Conservation (phyloP, 1,139 yeast genomes). For the Kazachstania sp. region DNA sequence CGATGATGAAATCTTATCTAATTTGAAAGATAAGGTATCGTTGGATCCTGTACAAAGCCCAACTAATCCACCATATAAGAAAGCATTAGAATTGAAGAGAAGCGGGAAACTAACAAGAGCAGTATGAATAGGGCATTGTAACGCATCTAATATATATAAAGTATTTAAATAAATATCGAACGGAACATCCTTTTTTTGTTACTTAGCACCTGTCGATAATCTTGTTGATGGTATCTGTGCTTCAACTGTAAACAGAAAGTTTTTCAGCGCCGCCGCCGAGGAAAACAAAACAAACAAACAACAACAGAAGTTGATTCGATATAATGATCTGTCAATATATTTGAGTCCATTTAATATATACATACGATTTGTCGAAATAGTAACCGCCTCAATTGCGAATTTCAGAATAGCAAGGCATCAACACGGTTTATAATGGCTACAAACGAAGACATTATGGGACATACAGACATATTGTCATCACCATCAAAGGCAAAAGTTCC, state of each 20-base stretch:
- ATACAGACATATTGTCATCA: slow-evolving; percentile 20
- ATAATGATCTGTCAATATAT: too few species aligned
- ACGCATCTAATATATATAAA: too few species aligned
- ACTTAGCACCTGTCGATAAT: too few species aligned
- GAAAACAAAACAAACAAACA: not conserved
- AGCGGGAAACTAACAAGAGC: slow-evolving; percentile 39
- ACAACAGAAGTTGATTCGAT: too few species aligned
- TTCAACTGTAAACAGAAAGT: not conserved
- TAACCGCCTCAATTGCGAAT: too few species aligned
- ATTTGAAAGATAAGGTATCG: slow-evolving; percentile 9
- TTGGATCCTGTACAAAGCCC: slow-evolving; percentile 91
- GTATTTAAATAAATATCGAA: too few species aligned
- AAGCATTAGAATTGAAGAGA: slow-evolving; percentile 81
- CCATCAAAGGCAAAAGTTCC: slow-evolving; percentile 12
- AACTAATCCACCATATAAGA: slow-evolving; percentile 92
- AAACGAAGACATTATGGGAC: slow-evolving; percentile 16
- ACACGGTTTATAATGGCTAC: not conserved
- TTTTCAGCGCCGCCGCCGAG: not conserved
- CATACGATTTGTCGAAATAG: not conserved
- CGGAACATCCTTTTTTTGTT: too few species aligned
- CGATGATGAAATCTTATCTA: slow-evolving; percentile 30
- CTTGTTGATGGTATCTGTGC: too few species aligned
- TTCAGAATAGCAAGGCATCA: not conserved
- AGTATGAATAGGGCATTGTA: slow-evolving; percentile 6
- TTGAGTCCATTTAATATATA: not conserved